Base-by-base conservation (phyloP, 306 rosid species). In the Amphicarpaea edgeworthii region DNA sequence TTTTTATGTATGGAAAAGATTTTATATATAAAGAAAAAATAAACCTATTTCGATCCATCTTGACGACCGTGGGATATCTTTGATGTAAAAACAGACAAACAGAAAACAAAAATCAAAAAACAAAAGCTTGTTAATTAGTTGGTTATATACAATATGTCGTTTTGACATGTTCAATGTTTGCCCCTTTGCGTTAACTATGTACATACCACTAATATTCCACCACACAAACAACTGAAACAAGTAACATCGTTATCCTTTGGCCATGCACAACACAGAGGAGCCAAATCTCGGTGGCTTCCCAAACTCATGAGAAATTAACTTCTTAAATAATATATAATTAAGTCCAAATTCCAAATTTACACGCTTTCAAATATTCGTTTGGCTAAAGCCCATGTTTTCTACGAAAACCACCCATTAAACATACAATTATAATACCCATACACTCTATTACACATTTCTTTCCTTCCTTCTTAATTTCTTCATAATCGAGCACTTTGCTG, bases 351-450 rank as follows among this genome's bases (percentile, higher is more conserved):
- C 57, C 23, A 4, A 79, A 40, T 20, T 53, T 53, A 6, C 34
- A 50, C 41, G 6, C 20, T 71, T 24, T 11, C 6, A 1, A 57
- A 0, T 26, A 61, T 50, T 68, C 34, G 4, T 8, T 68, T 38
- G n/a, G n/a, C 42, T 28, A 40, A 75, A 15, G 76, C 81, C 77
- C 73, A 60, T 45, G 5, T 68, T 75, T 75, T 68, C 19, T 5
- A 68, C 12, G 0, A 60, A 68, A 75, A 68, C 79, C 80, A 67
- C 28, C 64, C 6, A 65, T 15, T 8, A 37, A 32, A 8, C 16
- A 34, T 12, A 61, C 62, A 69, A 37, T 20, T 54, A 69, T 59
- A 59, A 63, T 30, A 59, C 4, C 30, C 55, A 34, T 58, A 11
- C 54, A 21, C 41, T 34, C 40, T 28, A 14, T 40, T 30, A 26